phyloP scores from a whole-genome alignment of 345 rosid species.

The Eucalyptus tenuipes region DNA sequence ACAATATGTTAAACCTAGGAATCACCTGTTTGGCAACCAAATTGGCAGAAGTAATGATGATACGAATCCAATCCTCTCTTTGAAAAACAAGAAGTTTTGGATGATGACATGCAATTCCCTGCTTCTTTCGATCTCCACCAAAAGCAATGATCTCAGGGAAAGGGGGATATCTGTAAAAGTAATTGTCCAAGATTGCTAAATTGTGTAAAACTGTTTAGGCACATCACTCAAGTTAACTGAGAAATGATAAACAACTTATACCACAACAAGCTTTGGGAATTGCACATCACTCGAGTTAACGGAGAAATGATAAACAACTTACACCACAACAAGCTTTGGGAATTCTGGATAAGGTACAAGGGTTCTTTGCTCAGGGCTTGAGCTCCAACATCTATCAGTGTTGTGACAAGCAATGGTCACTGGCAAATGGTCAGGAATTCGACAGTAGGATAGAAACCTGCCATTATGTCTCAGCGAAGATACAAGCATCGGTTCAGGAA shows the following conservation, averaged over 20 bases:
- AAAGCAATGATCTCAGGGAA: constrained; percentile 82
- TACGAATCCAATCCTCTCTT: constrained; percentile 63
- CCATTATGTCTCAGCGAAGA: neutral
- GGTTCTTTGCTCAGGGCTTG: constrained; percentile 47
- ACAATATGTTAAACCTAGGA: neutral
- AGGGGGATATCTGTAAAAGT: constrained; percentile 58
- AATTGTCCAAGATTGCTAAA: neutral
- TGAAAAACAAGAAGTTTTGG: constrained; percentile 80
- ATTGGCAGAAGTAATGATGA: constrained; percentile 80
- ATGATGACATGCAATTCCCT: constrained; percentile 93
- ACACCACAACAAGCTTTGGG: constrained; percentile 72
- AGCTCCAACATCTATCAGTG: constrained; percentile 73
- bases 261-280: constrained; percentile 13
- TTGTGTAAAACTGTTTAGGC: neutral
- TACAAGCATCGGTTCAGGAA: constrained; percentile 3
- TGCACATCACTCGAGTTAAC: neutral
- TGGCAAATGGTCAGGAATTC: constrained; percentile 63
- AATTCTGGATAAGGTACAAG: constrained; percentile 46
- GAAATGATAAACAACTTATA: constrained; percentile 32
- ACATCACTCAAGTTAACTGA: neutral
- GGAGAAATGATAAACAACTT: constrained; percentile 8
- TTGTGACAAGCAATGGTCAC: constrained; percentile 85
- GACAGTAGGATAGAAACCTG: constrained; percentile 70
- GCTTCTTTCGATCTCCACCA: constrained; percentile 67
- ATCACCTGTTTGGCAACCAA: constrained; percentile 75